phyloP scores from a whole-genome alignment of 2,329 filamentous ascomycete genomes.

The Aspergillus intermedius region DNA sequence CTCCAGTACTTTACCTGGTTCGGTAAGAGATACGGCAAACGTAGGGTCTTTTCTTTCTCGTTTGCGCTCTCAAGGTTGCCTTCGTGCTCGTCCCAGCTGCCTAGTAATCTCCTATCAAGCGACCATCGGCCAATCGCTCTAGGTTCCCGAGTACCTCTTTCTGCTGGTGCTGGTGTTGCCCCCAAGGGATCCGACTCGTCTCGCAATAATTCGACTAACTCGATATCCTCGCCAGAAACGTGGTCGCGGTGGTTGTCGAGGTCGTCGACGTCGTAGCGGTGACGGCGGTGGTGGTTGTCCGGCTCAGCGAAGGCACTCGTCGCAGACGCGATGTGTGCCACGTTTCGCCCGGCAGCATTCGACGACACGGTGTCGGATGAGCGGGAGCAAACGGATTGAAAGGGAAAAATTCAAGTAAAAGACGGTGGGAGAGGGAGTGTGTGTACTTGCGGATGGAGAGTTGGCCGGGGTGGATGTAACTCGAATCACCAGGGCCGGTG shows the following conservation, averaged over 20 bases:
- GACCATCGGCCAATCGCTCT: not conserved
- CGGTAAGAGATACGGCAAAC: slow-evolving; percentile 5
- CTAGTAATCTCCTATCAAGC: not conserved
- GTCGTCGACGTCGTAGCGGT: not conserved
- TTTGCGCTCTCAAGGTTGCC: not conserved
- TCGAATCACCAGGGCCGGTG: too few relatives aligned
- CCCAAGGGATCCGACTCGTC: not conserved
- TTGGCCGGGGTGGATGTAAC: not conserved
- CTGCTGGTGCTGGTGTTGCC: not conserved
- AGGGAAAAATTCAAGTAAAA: not conserved
- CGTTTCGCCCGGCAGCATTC: slow-evolving; percentile 17
- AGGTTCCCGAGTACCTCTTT: not conserved
- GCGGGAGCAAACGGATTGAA: not conserved
- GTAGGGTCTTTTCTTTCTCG: slow-evolving; percentile 1
- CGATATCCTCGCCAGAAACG: slow-evolving; percentile 22
- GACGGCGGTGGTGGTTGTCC: not conserved
- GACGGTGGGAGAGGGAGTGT: not conserved
- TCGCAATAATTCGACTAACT: slow-evolving; percentile 23
- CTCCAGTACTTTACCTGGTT: slow-evolving; percentile 26
- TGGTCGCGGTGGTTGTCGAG: slow-evolving; percentile 5
- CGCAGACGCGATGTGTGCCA: slow-evolving; percentile 22
- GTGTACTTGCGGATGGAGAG: not conserved
- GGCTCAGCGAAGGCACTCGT: slow-evolving; percentile 14
- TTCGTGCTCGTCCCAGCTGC: slow-evolving; percentile 5
- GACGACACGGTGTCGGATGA: slow-evolving; percentile 18